Base-by-base conservation (phyloP, 1,284 basidiomycete genomes). In the Cryptococcus jaspeensis region DNA sequence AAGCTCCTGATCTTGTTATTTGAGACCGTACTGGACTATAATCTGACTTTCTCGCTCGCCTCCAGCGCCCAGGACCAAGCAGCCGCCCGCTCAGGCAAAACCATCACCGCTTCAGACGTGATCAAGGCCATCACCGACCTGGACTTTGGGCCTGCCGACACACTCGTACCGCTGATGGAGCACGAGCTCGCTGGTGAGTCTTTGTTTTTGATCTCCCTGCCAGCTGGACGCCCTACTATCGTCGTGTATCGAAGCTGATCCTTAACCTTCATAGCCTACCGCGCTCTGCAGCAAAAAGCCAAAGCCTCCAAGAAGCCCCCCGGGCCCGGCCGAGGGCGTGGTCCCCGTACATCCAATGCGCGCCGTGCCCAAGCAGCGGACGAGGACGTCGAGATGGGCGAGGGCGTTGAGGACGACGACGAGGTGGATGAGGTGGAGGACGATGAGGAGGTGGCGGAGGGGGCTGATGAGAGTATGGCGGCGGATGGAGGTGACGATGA, bases 1-100 rank as follows among this genome's bases (percentile, higher is more conserved):
- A 72, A 73, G 85, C 67, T 37, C 8, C n/a, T 42, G 25, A 37
- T 35, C 39, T 38, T 22, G 18, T 16, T 39, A 36, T 28, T 58
- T 54, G 20, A 15, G 42, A 44, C 37, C 20, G 13, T 41, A 20
- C 39, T 41, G 6, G 39, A 15, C 7, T 15, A 41, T 15, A n/a
- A 25, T 49, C 36, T 56, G 22, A 51, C 38, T 15, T 9, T 9
- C 9, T 32, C 28, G 9, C 28, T 7, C 37, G 39, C 28, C 36
- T 13, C 9, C 40, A 92, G 90, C 3, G 88, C 92, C 0, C 92
- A 94, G 66, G 92, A 94, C 64, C 85, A 90, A n/a, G 89, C 91
- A 0, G 77, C 83, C 16, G 84, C 85, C 5, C 88, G 91, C 61
- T 87, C 89, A 56, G 90, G 90, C 73, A 95, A 93, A 74, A 88